Percentiles rank a stretch among this genome's conserved stretches.
Evolutionary conservation across 768 basidiomycete genomes (phyloP).

Genomic region (Sarcodon aspratus): DNA sequence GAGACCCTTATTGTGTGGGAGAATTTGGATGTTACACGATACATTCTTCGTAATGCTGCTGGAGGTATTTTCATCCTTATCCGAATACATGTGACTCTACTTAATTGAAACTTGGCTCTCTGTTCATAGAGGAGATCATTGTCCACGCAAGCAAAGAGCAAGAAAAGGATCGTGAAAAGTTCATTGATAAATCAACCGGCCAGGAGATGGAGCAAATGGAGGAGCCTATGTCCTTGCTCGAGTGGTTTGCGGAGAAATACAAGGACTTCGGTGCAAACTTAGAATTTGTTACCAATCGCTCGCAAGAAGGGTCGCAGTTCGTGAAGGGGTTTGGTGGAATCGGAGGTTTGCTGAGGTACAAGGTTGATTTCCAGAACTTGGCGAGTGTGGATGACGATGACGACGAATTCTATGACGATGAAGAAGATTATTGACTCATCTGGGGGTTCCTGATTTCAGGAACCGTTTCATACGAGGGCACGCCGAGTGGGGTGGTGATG

Average conservation of each 20-base stretch:
- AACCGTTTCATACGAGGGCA: slow-evolving; percentile 58
- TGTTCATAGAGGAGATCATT: slow-evolving; percentile 65
- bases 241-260: slow-evolving; percentile 99
- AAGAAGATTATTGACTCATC: slow-evolving; percentile 75
- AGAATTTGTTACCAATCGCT: slow-evolving; percentile 93
- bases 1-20: slow-evolving; percentile 99
- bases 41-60: slow-evolving; percentile 83
- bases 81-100: background rate
- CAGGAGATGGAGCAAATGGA: slow-evolving; percentile 85
- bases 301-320: slow-evolving; percentile 96
- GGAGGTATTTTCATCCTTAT: slow-evolving; percentile 40
- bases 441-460: slow-evolving; percentile 62
- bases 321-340: slow-evolving; percentile 99
- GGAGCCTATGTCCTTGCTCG: slow-evolving; percentile 82
- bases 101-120: background rate
- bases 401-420: slow-evolving; percentile 77
- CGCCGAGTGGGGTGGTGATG: slow-evolving; percentile 56
- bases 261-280: slow-evolving; percentile 94
- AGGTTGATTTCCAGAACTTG: slow-evolving; percentile 89
- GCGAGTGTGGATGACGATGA: slow-evolving; percentile 63
- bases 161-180: slow-evolving; percentile 91
- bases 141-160: slow-evolving; percentile 71
- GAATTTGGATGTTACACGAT: slow-evolving; percentile 85
- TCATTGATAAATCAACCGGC: slow-evolving; percentile 89
- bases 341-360: slow-evolving; percentile 91